Evolutionary conservation across 1,139 yeast species (phyloP).

Genomic region (Kodamaea suecica): DNA sequence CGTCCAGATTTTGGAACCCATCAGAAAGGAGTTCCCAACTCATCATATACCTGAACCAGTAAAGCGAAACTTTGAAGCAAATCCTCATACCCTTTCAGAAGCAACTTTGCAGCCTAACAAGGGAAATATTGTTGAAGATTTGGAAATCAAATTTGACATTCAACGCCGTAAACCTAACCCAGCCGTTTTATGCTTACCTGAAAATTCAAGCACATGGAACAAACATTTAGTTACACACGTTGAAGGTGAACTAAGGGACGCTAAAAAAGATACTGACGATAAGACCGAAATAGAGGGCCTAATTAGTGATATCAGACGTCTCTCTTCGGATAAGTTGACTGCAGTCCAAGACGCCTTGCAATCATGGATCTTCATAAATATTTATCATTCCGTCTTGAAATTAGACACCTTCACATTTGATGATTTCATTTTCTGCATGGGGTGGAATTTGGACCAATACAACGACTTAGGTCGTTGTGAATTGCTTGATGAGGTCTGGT

Average conservation of each 20-base stretch:
- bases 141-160: slow-evolving; percentile 37
- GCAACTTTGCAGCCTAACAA: slow-evolving; percentile 38
- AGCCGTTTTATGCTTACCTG: slow-evolving; percentile 25
- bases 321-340: slow-evolving; percentile 17
- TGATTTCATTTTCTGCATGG: slow-evolving; percentile 65
- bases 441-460: slow-evolving; percentile 48
- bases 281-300: slow-evolving; percentile 12
- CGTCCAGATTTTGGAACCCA: slow-evolving; percentile 4
- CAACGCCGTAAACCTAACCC: slow-evolving; percentile 38
- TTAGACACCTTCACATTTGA: slow-evolving; percentile 78
- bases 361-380: slow-evolving; percentile 71
- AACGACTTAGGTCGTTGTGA: slow-evolving; percentile 48
- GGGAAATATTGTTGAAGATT: slow-evolving; percentile 38
- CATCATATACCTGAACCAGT: slow-evolving; percentile 39
- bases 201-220: slow-evolving; percentile 29
- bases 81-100: slow-evolving; percentile 12
- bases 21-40: slow-evolving; percentile 28
- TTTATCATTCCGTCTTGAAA: slow-evolving; percentile 60
- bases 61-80: slow-evolving; percentile 21
- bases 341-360: slow-evolving; percentile 52
- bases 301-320: slow-evolving; percentile 15
- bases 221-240: slow-evolving; percentile 17
- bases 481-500: slow-evolving; percentile 68
- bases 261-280: slow-evolving; percentile 16
- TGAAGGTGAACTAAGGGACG: slow-evolving; percentile 10